These are phyloP conservation scores for Suillus brevipes DNA, from an alignment of 768 basidiomycete species.

Conservation along the genomic window DNA sequence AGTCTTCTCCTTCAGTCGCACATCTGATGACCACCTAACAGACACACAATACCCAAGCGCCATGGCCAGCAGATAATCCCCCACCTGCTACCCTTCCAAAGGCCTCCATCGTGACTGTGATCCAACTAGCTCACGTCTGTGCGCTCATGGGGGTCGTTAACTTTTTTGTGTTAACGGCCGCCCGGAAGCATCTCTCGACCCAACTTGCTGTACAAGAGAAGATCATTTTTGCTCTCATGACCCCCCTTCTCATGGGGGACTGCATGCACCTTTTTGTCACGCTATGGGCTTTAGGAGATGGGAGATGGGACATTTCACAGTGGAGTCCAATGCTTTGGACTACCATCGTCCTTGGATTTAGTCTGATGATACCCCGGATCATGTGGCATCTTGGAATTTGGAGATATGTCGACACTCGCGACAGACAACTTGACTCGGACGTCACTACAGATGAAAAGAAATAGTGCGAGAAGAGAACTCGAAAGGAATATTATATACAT, in stretches of 20 bases:
- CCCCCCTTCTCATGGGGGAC: conserved; percentile 71
- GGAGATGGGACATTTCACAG: conserved; percentile 55
- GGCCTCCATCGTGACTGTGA: conserved; percentile 67
- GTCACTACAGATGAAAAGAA: not conserved
- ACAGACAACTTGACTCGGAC: conserved; percentile 38
- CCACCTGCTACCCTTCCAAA: conserved; percentile 53
- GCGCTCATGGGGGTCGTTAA: conserved; percentile 73
- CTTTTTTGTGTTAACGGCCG: conserved; percentile 61
- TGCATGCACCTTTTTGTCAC: conserved; percentile 66
- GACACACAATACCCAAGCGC: conserved; percentile 76
- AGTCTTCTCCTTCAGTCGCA: not conserved
- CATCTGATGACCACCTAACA: conserved; percentile 28
- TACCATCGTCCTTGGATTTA: conserved; percentile 61
- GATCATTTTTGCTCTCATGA: conserved; percentile 60
- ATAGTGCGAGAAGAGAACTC: not conserved
- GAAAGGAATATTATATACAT: conserved; percentile 18
- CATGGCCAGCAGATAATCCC: conserved; percentile 54
- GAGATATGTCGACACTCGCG: conserved; percentile 67
- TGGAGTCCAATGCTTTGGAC: conserved; percentile 75
- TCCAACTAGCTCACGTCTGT: conserved; percentile 79
- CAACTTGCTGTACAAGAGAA: conserved; percentile 72
- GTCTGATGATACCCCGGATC: conserved; percentile 66
- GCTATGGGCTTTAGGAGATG: conserved; percentile 74
- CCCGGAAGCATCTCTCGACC: conserved; percentile 56
- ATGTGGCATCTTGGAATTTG: conserved; percentile 78